phyloP scores from a whole-genome alignment of 305 asterid genomes.

The Rubia tinctorum region DNA sequence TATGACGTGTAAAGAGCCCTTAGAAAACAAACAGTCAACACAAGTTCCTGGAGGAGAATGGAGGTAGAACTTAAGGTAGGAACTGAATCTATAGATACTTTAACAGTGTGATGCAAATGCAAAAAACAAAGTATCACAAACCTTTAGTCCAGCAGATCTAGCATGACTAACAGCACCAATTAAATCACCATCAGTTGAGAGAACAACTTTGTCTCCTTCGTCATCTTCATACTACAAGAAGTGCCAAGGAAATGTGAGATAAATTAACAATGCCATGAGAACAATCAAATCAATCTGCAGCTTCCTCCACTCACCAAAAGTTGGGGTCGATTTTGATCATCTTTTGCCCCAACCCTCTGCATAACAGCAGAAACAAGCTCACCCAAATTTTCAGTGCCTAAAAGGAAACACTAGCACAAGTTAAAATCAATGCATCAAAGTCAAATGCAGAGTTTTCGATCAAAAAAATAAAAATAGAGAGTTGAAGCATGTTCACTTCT shows the following conservation, averaged over 20 bases:
- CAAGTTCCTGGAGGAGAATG: not conserved
- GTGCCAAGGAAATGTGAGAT: not conserved
- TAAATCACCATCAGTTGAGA: slow-evolving; percentile 77
- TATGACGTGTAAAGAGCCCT: not conserved
- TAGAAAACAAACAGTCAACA: not conserved
- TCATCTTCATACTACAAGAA: slow-evolving; percentile 83
- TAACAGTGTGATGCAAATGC: not conserved
- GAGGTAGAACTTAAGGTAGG: not conserved
- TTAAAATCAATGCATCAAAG: not conserved
- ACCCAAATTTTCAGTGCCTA: slow-evolving; percentile 69
- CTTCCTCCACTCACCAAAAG: slow-evolving; percentile 58
- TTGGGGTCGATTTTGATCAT: slow-evolving; percentile 49
- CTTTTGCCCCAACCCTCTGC: slow-evolving; percentile 58
- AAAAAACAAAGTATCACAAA: slow-evolving; percentile 19
- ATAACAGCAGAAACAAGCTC: slow-evolving; percentile 79
- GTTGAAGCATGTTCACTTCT: not conserved
- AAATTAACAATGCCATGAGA: no score
- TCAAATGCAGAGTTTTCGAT: not conserved
- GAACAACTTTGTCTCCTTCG: slow-evolving; percentile 92
- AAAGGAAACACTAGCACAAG: slow-evolving; percentile 9
- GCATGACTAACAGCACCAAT: slow-evolving; percentile 73
- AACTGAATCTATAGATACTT: not conserved
- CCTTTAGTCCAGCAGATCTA: slow-evolving; percentile 71
- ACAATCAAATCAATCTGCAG: not conserved
- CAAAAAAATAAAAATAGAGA: not conserved